phyloP scores from a whole-genome alignment of 2,329 filamentous ascomycete species.

The Calonectria hawksworthii region DNA sequence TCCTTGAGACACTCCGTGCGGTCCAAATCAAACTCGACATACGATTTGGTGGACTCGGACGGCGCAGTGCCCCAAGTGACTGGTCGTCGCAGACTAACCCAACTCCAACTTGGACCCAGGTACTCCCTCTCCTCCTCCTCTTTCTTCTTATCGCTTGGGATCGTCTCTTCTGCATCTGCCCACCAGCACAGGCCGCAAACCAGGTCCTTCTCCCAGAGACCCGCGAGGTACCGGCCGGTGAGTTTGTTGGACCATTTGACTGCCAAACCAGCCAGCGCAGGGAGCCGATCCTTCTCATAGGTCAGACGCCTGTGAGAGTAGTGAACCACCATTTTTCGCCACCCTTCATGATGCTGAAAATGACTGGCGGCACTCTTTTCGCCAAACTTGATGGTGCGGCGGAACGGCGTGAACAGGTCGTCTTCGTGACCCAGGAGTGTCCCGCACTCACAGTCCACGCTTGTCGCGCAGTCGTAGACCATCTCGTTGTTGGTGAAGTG shows the following conservation, averaged over 20 bases:
- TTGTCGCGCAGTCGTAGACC: conserved; percentile 42
- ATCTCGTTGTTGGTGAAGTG: conserved; percentile 47
- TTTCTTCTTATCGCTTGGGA: neutral
- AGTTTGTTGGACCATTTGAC: conserved; percentile 31
- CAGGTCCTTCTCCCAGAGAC: conserved; percentile 41
- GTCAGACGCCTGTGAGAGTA: conserved; percentile 43
- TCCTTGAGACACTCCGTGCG: conserved; percentile 29
- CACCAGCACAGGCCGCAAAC: conserved; percentile 38
- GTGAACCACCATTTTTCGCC: conserved; percentile 42
- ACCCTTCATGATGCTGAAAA: conserved; percentile 34
- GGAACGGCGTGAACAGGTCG: conserved; percentile 31
- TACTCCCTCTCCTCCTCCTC: no score
- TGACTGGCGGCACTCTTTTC: conserved; percentile 29
- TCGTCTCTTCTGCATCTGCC: neutral
- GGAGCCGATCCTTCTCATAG: conserved; percentile 37
- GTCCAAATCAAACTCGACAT: conserved; percentile 23
- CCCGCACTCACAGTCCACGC: conserved; percentile 45
- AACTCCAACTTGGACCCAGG: conserved; percentile 45
- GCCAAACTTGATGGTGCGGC: conserved; percentile 39
- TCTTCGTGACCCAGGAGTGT: conserved; percentile 32
- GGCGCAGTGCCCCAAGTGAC: conserved; percentile 38
- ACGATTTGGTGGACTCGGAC: conserved; percentile 28
- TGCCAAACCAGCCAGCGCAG: conserved; percentile 43
- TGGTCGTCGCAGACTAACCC: conserved; percentile 40
- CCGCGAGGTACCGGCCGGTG: conserved; percentile 43